These are phyloP conservation scores for Whalleya microplaca DNA, from an alignment of 2,329 filamentous ascomycete species.

Conservation along the genomic window DNA sequence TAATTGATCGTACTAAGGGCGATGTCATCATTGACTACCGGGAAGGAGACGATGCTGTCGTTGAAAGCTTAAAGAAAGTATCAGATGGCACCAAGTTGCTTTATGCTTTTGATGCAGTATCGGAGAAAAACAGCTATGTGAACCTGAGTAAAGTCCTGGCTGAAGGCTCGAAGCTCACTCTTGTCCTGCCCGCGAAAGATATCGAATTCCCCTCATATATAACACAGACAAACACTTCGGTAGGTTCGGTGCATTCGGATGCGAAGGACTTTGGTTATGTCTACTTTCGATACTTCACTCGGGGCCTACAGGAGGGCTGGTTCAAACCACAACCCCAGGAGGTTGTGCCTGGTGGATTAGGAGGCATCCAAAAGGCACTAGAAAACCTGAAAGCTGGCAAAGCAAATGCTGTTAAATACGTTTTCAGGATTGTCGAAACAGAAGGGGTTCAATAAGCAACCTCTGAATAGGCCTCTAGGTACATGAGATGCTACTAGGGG, in stretches of 20 bases:
- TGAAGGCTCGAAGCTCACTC: slow-evolving; percentile 41
- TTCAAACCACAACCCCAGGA: slow-evolving; percentile 45
- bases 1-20: slow-evolving; percentile 57
- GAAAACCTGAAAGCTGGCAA: slow-evolving; percentile 40
- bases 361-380: slow-evolving; percentile 41
- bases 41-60: slow-evolving; percentile 55
- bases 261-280: slow-evolving; percentile 35
- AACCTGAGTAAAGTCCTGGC: slow-evolving; percentile 51
- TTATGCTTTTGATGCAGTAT: slow-evolving; percentile 62
- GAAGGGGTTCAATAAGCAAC: slow-evolving; percentile 22
- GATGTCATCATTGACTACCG: slow-evolving; percentile 66
- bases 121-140: slow-evolving; percentile 52
- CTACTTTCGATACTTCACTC: slow-evolving; percentile 43
- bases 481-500: neutral
- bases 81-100: slow-evolving; percentile 43
- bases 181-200: slow-evolving; percentile 41
- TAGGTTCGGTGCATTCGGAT: slow-evolving; percentile 28
- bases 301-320: slow-evolving; percentile 42
- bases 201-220: slow-evolving; percentile 33
- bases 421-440: slow-evolving; percentile 41
- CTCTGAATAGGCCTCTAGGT: neutral
- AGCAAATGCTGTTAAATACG: slow-evolving; percentile 50
- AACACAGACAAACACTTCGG: slow-evolving; percentile 20
- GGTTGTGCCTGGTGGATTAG: slow-evolving; percentile 39
- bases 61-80: slow-evolving; percentile 46